Evolutionary conservation across 176 grass and related monocot species (phyloP).

Genomic region (Carex cristatella): DNA sequence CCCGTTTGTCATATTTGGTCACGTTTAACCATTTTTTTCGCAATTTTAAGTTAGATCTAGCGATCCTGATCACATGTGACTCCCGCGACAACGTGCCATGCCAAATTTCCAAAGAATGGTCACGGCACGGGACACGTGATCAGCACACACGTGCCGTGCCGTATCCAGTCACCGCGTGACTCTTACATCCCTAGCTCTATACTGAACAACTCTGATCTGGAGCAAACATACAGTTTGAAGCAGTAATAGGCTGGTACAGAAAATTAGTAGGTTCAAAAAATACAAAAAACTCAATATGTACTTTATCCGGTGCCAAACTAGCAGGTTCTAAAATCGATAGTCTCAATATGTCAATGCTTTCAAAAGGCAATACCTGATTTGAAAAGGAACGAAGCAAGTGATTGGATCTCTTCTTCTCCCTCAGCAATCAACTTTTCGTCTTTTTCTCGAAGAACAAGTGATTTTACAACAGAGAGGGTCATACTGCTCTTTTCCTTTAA

Average conservation of each 20-base stretch:
- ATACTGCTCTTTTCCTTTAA: slow-evolving; percentile 75
- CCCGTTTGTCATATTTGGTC: too few relatives aligned
- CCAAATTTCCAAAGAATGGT: too few relatives aligned
- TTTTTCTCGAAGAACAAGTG: slow-evolving; percentile 81
- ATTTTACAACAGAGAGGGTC: slow-evolving; percentile 86
- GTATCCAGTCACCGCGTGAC: too few relatives aligned
- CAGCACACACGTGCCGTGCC: too few relatives aligned
- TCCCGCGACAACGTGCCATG: too few relatives aligned
- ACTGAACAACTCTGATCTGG: not conserved
- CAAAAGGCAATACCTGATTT: slow-evolving; percentile 49
- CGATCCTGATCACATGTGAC: too few relatives aligned
- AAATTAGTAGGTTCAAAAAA: not conserved
- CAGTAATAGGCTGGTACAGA: not conserved
- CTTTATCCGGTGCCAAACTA: not conserved
- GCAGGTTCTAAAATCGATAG: not conserved
- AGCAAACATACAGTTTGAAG: not conserved
- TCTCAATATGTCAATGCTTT: not conserved
- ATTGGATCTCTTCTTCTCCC: slow-evolving; percentile 71
- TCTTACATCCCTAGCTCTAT: not conserved
- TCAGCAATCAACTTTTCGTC: slow-evolving; percentile 57
- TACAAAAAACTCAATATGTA: not conserved
- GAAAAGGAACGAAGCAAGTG: slow-evolving; percentile 55
- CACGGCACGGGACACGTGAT: too few relatives aligned
- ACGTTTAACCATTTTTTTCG: too few relatives aligned
- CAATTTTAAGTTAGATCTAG: too few relatives aligned